Evolutionary conservation across 2,329 filamentous ascomycete genomes (phyloP).

Genomic region (Colletotrichum phormii): DNA sequence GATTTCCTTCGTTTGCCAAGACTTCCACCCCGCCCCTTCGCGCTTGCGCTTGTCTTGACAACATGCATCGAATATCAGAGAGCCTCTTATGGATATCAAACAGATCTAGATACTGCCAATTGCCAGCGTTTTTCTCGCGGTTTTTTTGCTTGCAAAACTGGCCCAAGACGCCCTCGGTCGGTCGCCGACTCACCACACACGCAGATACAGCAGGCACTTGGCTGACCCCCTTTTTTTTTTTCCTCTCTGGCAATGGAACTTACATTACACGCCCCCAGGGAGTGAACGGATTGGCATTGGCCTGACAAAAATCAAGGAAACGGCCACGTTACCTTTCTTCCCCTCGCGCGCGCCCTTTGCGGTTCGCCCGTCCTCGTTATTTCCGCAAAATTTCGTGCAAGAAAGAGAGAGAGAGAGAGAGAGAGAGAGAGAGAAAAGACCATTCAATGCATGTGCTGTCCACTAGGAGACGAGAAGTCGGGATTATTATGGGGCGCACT

Average conservation of each 20-base stretch:
- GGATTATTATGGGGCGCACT: conserved; percentile 17
- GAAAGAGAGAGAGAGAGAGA: not conserved
- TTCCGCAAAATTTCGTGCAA: conserved; percentile 26
- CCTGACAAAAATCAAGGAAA: conserved; percentile 30
- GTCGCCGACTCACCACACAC: not conserved
- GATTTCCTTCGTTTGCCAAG: conserved; percentile 36
- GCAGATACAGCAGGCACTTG: not conserved
- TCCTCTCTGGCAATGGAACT: not conserved
- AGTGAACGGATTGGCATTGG: conserved; percentile 17
- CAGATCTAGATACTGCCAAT: conserved; percentile 15
- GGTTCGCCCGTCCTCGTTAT: conserved; percentile 16
- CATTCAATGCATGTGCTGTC: conserved; percentile 30
- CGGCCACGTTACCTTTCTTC: conserved; percentile 22
- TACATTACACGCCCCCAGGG: conserved; percentile 1
- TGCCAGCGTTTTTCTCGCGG: conserved; percentile 24
- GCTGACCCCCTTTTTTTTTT: too few species aligned
- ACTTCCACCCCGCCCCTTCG: conserved; percentile 37
- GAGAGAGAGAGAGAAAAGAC: conserved; percentile 3
- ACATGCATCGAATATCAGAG: conserved; percentile 33
- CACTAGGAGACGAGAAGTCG: conserved; percentile 11
- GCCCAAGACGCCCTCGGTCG: conserved; percentile 1
- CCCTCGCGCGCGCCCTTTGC: not conserved
- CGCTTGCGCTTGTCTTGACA: conserved; percentile 37
- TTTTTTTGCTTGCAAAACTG: conserved; percentile 30
- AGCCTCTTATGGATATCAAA: conserved; percentile 27